Evolutionary conservation across 495 filamentous ascomycete species (phyloP).

Genomic region (Parathielavia hyrcaniae): DNA sequence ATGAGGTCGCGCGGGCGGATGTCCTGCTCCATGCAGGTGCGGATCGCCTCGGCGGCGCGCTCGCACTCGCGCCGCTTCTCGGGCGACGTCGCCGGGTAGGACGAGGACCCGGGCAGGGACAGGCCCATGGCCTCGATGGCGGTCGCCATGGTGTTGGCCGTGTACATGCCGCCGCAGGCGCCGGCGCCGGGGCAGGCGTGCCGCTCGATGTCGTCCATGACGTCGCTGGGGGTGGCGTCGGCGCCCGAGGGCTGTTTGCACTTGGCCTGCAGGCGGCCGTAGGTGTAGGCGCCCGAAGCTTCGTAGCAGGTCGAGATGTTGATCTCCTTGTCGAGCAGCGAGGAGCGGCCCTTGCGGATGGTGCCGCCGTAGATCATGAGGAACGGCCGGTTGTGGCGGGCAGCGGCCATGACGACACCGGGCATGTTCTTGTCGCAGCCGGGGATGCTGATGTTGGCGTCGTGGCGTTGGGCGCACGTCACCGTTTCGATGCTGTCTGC

Average conservation of each 20-base stretch:
- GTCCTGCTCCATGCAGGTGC: conserved; percentile 76
- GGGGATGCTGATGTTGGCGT: conserved; percentile 90
- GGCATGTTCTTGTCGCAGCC: conserved; percentile 99
- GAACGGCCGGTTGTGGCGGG: conserved; percentile 83
- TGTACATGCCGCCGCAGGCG: conserved; percentile 96
- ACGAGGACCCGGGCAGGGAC: conserved; percentile 81
- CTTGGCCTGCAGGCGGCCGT: conserved; percentile 54
- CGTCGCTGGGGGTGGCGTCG: conserved; percentile 58
- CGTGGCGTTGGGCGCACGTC: conserved; percentile 80
- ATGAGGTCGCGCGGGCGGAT: conserved; percentile 80
- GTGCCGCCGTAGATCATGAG: conserved; percentile 79
- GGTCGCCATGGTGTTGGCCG: conserved; percentile 96
- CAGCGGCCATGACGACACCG: conserved; percentile 60
- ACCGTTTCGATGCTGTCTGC: conserved; percentile 93
- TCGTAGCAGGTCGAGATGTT: conserved; percentile 92
- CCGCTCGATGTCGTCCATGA: conserved; percentile 80
- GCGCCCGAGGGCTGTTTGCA: conserved; percentile 30
- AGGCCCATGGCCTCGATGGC: conserved; percentile 96
- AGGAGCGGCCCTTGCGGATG: conserved; percentile 78
- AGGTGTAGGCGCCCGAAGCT: conserved; percentile 78
- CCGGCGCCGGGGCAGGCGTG: conserved; percentile 86
- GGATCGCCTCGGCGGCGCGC: conserved; percentile 80
- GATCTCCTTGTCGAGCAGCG: conserved; percentile 69
- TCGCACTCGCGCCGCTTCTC: conserved; percentile 89
- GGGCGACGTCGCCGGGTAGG: conserved; percentile 78